Percentiles rank a stretch among this genome's conserved stretches.
Evolutionary conservation across 2,329 filamentous ascomycete species (phyloP).

Genomic region (Fusarium albidum): DNA sequence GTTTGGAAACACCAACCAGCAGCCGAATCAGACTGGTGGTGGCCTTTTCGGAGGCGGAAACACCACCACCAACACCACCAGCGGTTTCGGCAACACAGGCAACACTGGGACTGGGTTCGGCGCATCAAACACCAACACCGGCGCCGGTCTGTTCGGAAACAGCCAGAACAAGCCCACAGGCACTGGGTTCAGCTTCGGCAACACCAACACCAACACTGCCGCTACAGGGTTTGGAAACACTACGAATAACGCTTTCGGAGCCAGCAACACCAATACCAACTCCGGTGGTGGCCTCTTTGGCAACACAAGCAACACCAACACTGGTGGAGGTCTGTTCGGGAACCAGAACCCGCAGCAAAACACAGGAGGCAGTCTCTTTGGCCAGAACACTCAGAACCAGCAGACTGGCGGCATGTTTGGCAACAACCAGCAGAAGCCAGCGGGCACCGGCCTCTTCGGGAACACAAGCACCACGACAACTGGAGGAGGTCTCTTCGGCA

Average conservation of each 20-base stretch:
- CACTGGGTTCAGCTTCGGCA: slow-evolving; percentile 53
- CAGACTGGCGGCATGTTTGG: slow-evolving; percentile 56
- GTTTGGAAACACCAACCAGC: slow-evolving; percentile 38
- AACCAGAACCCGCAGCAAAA: slow-evolving; percentile 42
- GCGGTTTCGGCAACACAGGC: slow-evolving; percentile 38
- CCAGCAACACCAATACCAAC: slow-evolving; percentile 39
- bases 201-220: slow-evolving; percentile 34
- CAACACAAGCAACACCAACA: slow-evolving; percentile 44
- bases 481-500: slow-evolving; percentile 53
- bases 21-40: slow-evolving; percentile 25
- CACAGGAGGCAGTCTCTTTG: slow-evolving; percentile 46
- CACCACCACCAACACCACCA: slow-evolving; percentile 32
- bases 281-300: slow-evolving; percentile 53
- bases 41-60: slow-evolving; percentile 40
- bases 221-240: slow-evolving; percentile 41
- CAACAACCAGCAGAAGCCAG: slow-evolving; percentile 50
- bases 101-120: slow-evolving; percentile 50
- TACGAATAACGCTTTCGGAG: slow-evolving; percentile 41
- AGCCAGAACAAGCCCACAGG: slow-evolving; percentile 49
- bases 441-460: slow-evolving; percentile 44
- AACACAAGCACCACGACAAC: slow-evolving; percentile 13
- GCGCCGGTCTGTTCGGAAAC: slow-evolving; percentile 54
- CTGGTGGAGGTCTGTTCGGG: slow-evolving; percentile 58
- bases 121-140: slow-evolving; percentile 39
- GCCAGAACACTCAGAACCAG: slow-evolving; percentile 44